These are phyloP conservation scores for Citrus medica DNA, from an alignment of 345 rosid genomes.

Conservation along the genomic window DNA sequence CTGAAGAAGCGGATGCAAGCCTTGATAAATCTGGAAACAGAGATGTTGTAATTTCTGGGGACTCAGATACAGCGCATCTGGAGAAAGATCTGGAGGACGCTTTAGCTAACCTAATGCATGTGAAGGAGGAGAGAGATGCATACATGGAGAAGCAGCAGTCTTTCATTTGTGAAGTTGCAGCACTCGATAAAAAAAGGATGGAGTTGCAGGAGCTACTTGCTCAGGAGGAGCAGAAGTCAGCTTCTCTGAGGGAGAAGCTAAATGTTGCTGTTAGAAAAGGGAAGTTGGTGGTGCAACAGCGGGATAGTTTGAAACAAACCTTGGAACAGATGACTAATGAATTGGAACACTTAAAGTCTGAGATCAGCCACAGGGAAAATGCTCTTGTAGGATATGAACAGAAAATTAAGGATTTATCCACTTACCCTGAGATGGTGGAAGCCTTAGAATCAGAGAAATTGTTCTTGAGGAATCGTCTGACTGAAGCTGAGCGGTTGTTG, in stretches of 20 bases:
- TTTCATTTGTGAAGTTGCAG: constrained; percentile 54
- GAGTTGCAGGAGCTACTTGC: constrained; percentile 63
- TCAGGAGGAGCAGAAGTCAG: constrained; percentile 87
- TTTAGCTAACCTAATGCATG: constrained; percentile 42
- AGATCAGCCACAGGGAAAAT: constrained; percentile 51
- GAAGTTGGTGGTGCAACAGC: constrained; percentile 84
- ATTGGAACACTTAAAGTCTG: constrained; percentile 59
- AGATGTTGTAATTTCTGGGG: constrained; percentile 36
- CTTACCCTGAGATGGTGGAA: constrained; percentile 44
- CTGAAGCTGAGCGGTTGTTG: constrained; percentile 53
- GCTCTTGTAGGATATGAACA: constrained; percentile 53
- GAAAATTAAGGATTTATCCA: constrained; percentile 52
- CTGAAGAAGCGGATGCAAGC: constrained; percentile 26
- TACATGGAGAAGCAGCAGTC: constrained; percentile 56
- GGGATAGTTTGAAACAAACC: constrained; percentile 73
- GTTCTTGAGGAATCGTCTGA: constrained; percentile 50
- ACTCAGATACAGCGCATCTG: constrained; percentile 35
- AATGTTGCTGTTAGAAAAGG: constrained; percentile 96
- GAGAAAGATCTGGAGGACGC: constrained; percentile 68
- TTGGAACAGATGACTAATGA: constrained; percentile 66
- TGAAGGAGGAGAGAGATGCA: constrained; percentile 72
- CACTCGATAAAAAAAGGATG: constrained; percentile 45
- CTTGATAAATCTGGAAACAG: constrained; percentile 37
- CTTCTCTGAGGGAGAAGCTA: constrained; percentile 77
- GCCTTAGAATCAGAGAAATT: constrained; percentile 61